Base-by-base conservation (phyloP, 78 protist genomes). In the Chrysochromulina parva region DNA sequence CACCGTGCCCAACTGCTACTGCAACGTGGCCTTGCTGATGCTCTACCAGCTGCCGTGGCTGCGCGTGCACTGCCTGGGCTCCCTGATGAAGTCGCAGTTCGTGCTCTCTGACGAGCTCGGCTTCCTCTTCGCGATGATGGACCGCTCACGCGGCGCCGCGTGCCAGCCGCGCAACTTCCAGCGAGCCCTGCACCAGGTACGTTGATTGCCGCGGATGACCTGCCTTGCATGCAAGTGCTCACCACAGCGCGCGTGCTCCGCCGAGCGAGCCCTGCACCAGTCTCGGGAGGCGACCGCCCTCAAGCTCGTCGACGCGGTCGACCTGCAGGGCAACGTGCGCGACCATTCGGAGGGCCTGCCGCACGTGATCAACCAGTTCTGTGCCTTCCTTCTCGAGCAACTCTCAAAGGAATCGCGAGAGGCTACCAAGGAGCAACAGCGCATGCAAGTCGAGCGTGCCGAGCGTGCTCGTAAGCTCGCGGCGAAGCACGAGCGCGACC, bases 51-150 rank as follows among this genome's bases (percentile, higher is more conserved):
- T 78, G 59, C 86, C 86, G 59, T 78, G 86, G 86, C 22, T 28
- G 62, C 28, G 19, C 16, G 38, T 24, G 13, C 7, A 52, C 13
- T 52, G 58, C 59, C 58, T 47, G 13, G 3, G 60, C 54, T 1
- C 38, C 38, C 59, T 76, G 22, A 7, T 13, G 13, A 1, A 13
- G 14, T 52, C 60, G 3, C 86, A 78, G 60, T 78, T 78, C 47
- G 28, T 7, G 28, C 71, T 84, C 24, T 57, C 88, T 1, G 66
- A 59, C 54, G 88, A 84, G 71, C 88, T 84, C 22, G 88, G 88
- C 22, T 58, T 84, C 54, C 88, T 84, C 73, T 84, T 84, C 71
- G 73, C 55, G 73, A 84, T 59, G 74, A 58, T 84, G 67, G 55
- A 54, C 71, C 54, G 1, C 0, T n/a, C 73, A 20, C 48, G 22